phyloP scores from a whole-genome alignment of 495 filamentous ascomycete genomes.

The Penicillium dipodomyicola region DNA sequence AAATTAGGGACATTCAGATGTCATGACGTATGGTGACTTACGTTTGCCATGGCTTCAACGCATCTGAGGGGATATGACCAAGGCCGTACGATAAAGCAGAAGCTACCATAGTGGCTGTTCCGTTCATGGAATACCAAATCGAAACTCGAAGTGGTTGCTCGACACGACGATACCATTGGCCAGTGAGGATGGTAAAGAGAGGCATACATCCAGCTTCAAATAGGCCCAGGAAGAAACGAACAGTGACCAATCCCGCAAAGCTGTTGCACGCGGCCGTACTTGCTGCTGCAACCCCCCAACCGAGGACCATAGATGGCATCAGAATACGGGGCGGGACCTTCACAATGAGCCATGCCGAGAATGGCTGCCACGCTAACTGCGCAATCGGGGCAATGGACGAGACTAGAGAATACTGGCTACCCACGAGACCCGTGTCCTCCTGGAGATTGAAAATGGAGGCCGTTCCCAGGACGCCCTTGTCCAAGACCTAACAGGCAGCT shows the following conservation, averaged over 20 bases:
- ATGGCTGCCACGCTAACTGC: slow-evolving; percentile 1
- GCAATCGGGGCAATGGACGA: background rate
- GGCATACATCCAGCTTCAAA: slow-evolving; percentile 36
- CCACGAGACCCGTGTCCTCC: background rate
- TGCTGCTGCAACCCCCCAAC: background rate
- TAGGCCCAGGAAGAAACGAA: slow-evolving; percentile 35
- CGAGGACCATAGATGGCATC: background rate
- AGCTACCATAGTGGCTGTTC: background rate
- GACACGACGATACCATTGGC: slow-evolving; percentile 13
- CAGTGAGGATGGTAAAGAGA: slow-evolving; percentile 30
- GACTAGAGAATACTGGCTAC: background rate
- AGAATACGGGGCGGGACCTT: background rate
- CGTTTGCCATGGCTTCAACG: background rate
- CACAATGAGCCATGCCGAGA: background rate
- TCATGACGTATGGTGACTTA: background rate
- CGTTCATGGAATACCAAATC: slow-evolving; percentile 15
- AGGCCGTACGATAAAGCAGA: background rate
- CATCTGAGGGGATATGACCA: background rate
- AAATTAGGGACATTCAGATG: background rate
- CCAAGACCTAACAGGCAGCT: background rate
- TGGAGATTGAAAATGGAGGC: background rate
- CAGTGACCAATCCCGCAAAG: slow-evolving; percentile 28
- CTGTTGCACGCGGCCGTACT: slow-evolving; percentile 4
- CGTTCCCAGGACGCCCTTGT: background rate
- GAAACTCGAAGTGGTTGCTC: slow-evolving; percentile 18